These are phyloP conservation scores for Dactylellina cionopaga DNA, from an alignment of 2,329 filamentous ascomycete genomes.

Conservation along the genomic window DNA sequence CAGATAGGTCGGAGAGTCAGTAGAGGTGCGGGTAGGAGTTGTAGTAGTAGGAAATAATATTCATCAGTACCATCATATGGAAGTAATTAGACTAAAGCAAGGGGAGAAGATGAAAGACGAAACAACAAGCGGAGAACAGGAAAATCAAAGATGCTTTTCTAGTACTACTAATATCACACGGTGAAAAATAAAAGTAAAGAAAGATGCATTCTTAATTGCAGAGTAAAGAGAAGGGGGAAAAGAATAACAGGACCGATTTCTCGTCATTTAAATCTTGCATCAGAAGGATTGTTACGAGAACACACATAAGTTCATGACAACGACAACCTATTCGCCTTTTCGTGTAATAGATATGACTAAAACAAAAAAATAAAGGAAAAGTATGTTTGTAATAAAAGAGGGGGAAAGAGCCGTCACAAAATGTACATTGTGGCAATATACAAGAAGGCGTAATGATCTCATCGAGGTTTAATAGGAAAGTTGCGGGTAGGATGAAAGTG, in stretches of 20 bases:
- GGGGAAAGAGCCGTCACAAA: slow-evolving; percentile 15
- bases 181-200: slow-evolving; percentile 24
- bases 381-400: slow-evolving; percentile 3
- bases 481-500: not conserved
- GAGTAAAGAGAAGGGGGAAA: slow-evolving; percentile 13
- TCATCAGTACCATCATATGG: slow-evolving; percentile 27
- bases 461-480: not conserved
- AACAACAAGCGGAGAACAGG: slow-evolving; percentile 3
- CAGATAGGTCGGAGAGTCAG: slow-evolving; percentile 13
- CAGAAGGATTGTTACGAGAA: slow-evolving; percentile 34
- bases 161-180: slow-evolving; percentile 53
- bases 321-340: slow-evolving; percentile 52
- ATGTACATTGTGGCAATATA: slow-evolving; percentile 43
- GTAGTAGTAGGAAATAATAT: slow-evolving; percentile 29
- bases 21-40: not conserved
- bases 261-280: slow-evolving; percentile 48
- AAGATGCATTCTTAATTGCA: slow-evolving; percentile 31
- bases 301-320: slow-evolving; percentile 29
- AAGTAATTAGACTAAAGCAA: slow-evolving; percentile 16
- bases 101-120: slow-evolving; percentile 5
- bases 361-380: slow-evolving; percentile 44
- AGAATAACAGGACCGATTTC: slow-evolving; percentile 40
- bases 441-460: slow-evolving; percentile 20
- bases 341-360: slow-evolving; percentile 51
- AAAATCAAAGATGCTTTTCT: slow-evolving; percentile 41